Conservation (phyloP, 352 stramenopile genomes). For the Globisporangium alternatum region DNA sequence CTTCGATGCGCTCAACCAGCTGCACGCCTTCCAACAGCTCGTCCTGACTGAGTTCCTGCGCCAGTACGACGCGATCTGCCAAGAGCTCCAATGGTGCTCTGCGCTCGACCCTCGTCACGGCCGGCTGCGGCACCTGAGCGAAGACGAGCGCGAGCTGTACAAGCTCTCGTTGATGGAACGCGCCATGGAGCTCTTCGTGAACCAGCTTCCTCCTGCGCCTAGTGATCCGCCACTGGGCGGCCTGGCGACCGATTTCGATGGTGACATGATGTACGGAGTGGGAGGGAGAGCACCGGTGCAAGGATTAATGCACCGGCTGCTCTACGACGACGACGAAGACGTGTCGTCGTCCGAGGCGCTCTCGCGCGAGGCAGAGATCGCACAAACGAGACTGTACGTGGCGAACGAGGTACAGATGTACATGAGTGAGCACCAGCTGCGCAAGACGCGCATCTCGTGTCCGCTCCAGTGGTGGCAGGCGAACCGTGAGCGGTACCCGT, state of each 20-base stretch:
- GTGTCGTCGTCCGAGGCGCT: constrained; percentile 24
- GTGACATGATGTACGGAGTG: constrained; percentile 32
- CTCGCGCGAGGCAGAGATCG: constrained; percentile 33
- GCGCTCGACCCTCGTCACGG: constrained; percentile 44
- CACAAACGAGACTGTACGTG: constrained; percentile 33
- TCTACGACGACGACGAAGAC: constrained; percentile 55
- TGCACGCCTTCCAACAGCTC: constrained; percentile 18
- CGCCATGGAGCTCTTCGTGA: constrained; percentile 24
- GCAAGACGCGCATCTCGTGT: constrained; percentile 37
- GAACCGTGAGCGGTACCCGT: constrained; percentile 41
- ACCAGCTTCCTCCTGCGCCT: constrained; percentile 21
- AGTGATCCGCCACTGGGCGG: constrained; percentile 17
- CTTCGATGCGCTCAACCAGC: not conserved
- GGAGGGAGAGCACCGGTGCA: constrained; percentile 14
- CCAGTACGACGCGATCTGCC: constrained; percentile 18
- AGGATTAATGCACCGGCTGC: constrained; percentile 46
- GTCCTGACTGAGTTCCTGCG: constrained; percentile 12
- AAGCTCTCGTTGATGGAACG: constrained; percentile 18
- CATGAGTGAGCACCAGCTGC: constrained; percentile 37
- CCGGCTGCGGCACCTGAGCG: constrained; percentile 37
- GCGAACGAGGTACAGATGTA: constrained; percentile 41
- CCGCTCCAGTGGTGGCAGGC: constrained; percentile 45
- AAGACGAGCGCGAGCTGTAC: constrained; percentile 31
- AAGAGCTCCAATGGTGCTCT: constrained; percentile 36
- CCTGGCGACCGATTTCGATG: constrained; percentile 27